Conservation (phyloP, 2,329 filamentous ascomycete species). For the Chaetothyriales sp. region DNA sequence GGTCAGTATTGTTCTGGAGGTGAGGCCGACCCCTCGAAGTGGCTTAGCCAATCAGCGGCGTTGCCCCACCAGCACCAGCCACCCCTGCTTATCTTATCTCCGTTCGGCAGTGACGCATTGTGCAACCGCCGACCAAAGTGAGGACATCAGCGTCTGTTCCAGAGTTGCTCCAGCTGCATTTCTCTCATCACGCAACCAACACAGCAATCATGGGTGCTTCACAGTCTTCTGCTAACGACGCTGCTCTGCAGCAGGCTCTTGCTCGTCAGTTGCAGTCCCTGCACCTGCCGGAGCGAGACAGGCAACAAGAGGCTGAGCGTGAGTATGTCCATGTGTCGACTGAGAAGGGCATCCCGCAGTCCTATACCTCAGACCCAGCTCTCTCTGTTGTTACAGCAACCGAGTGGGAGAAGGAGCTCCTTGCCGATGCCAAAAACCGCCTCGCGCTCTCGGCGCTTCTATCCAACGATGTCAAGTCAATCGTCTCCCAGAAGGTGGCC, state of each 20-base stretch:
- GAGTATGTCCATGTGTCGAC: constrained; percentile 40
- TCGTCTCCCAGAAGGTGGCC: constrained; percentile 50
- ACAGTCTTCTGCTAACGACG: constrained; percentile 14
- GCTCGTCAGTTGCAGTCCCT: constrained; percentile 26
- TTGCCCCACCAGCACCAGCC: neutral
- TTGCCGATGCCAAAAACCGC: constrained; percentile 53
- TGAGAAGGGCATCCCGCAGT: constrained; percentile 25
- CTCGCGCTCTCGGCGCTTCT: constrained; percentile 62
- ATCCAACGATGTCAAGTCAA: constrained; percentile 47
- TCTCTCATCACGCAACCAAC: neutral
- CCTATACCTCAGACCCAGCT: constrained; percentile 18
- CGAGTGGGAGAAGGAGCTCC: constrained; percentile 46
- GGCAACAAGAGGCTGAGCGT: constrained; percentile 26
- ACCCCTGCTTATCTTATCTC: neutral
- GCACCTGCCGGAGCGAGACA: constrained; percentile 22
- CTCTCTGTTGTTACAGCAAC: constrained; percentile 38
- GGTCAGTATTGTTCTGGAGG: no score
- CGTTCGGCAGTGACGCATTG: neutral
- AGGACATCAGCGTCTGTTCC: neutral
- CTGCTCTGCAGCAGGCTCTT: constrained; percentile 23
- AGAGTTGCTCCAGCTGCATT: neutral
- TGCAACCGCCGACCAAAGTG: neutral
- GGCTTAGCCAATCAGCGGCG: neutral
- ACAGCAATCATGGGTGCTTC: constrained; percentile 13
- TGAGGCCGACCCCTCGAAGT: no score